phyloP scores from a whole-genome alignment of 164 flowering plant genomes.

The Vitis labrusca region DNA sequence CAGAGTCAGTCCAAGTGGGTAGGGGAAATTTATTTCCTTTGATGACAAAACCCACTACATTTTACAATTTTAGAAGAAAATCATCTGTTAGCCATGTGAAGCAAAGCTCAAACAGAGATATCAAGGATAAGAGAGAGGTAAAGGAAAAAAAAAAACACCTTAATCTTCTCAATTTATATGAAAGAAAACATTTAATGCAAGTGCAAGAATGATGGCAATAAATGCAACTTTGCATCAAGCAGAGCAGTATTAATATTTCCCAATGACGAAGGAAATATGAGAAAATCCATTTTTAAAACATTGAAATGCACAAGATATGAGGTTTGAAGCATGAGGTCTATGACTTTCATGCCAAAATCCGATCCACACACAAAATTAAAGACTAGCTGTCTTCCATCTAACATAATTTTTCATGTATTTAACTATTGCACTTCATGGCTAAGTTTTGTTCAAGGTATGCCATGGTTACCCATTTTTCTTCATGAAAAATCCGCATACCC shows the following conservation, averaged over 20 bases:
- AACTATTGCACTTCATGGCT: too few relatives aligned
- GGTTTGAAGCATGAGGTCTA: background rate
- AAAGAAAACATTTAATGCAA: background rate
- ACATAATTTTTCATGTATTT: too few relatives aligned
- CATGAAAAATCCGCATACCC: too few relatives aligned
- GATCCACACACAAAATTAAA: too few relatives aligned
- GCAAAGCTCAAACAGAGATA: background rate
- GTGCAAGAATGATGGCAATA: background rate
- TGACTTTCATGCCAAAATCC: background rate
- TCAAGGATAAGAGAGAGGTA: too few relatives aligned
- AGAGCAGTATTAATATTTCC: background rate
- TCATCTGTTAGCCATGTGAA: conserved; percentile 12
- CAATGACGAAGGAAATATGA: background rate
- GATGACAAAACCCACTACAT: conserved; percentile 99
- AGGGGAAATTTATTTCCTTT: conserved; percentile 94
- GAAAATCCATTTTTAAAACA: background rate
- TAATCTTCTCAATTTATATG: background rate
- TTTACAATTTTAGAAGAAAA: conserved; percentile 9
- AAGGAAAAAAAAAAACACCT: background rate
- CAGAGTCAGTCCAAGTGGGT: conserved; percentile 92
- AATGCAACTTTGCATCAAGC: background rate
- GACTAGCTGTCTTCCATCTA: too few relatives aligned
- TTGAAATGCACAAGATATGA: background rate
- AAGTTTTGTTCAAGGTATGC: too few relatives aligned
- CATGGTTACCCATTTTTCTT: too few relatives aligned